Base-by-base conservation (phyloP, 2,329 filamentous ascomycete species). In the Venturia oleaginea region DNA sequence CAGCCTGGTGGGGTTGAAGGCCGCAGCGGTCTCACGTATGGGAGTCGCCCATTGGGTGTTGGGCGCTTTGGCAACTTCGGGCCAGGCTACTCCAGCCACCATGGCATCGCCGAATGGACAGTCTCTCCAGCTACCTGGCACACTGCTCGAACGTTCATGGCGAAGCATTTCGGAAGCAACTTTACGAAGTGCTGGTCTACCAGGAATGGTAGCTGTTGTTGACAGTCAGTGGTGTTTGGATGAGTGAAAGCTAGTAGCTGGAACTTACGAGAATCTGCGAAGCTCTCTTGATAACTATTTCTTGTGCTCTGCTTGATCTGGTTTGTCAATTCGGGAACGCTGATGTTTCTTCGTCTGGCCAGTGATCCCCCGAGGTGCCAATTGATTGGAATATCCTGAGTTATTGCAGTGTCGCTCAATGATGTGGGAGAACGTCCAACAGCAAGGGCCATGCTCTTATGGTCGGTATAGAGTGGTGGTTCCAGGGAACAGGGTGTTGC, bases 21-120 rank as follows among this genome's bases (percentile, higher is more conserved):
- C 24, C 43, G 61, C 68, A 55, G 67, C 63, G 22, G 68, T 51
- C 8, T 74, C 72, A 24, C 65, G 55, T 17, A 46, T 59, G 43
- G 66, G 37, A 68, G 37, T 60, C 19, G 59, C n/a, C 38, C 66
- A 32, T 72, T 38, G 59, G 30, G 66, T 27, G 70, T 67, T 38
- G 67, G 55, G 38, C 66, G 66, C 43, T 69, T 64, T 5, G 71
- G 67, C 13, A 73, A 65, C 59, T 15, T 34, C 72, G 54, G 75
- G 75, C 2, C 74, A 73, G 40, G 73, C 75, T 30, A 77, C 70
- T 63, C 74, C 75, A 38, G 73, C 72, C 37, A 75, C 70, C 68
- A 76, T 71, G 54, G 75, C 75, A 71, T 76, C 74, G 24, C 75
- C 74, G 65, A 77, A 76, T 3, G 75, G 74, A 55, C 74, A 72